These are phyloP conservation scores for Globisporangium spiculum DNA, from an alignment of 352 stramenopile species.

Conservation along the genomic window DNA sequence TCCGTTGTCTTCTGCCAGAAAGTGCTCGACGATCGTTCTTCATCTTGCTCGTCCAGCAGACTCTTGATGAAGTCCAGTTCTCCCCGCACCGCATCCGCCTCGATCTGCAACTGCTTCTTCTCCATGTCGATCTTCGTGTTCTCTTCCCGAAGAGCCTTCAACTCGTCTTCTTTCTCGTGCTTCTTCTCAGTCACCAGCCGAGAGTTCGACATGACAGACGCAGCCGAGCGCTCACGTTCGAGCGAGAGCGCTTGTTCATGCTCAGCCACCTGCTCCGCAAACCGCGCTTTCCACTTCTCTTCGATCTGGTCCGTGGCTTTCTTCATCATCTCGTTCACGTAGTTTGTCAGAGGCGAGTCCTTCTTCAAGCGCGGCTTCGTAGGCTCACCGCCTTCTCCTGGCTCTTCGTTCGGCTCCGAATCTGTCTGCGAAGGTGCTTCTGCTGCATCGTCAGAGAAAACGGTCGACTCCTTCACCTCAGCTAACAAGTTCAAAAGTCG, in stretches of 20 bases:
- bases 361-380: constrained; percentile 14
- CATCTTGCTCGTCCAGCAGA: constrained; percentile 71
- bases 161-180: constrained; percentile 71
- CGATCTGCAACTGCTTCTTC: constrained; percentile 73
- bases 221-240: constrained; percentile 62
- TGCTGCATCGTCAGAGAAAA: constrained; percentile 15
- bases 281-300: constrained; percentile 77
- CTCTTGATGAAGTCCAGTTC: constrained; percentile 74
- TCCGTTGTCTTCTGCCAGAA: constrained; percentile 89
- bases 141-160: constrained; percentile 70
- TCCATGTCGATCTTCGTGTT: constrained; percentile 53
- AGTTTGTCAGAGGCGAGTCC: constrained; percentile 71
- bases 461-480: constrained; percentile 17
- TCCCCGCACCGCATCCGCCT: constrained; percentile 54
- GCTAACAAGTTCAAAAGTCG: constrained; percentile 34
- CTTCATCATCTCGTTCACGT: constrained; percentile 69
- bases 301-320: constrained; percentile 81
- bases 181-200: constrained; percentile 67
- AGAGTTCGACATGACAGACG: constrained; percentile 63
- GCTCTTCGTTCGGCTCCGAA: constrained; percentile 18
- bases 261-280: constrained; percentile 63
- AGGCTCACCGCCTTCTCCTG: constrained; percentile 5
- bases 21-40: constrained; percentile 62
- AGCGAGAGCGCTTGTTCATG: constrained; percentile 63
- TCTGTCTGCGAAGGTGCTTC: constrained; percentile 9